phyloP scores from a whole-genome alignment of 2,329 filamentous ascomycete species.

The Diaporthe eres region DNA sequence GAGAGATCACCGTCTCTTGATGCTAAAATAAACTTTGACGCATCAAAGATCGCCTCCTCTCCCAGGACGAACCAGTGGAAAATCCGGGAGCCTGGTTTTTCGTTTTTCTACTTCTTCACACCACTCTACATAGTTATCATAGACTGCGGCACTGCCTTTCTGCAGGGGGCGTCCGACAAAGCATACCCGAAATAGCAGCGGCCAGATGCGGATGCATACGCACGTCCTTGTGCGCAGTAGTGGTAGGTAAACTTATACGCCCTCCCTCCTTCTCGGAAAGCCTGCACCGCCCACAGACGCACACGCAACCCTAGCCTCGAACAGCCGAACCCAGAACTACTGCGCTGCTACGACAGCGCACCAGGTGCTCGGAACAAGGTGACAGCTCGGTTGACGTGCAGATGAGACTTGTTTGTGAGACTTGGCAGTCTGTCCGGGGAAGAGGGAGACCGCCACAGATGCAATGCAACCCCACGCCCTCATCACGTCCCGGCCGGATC shows the following conservation, averaged over 20 bases:
- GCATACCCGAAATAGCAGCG: conserved; percentile 28
- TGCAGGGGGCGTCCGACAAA: conserved; percentile 5
- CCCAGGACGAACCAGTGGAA: conserved; percentile 15
- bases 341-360: conserved; percentile 12
- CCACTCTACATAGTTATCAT: background rate
- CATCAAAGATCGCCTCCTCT: conserved; percentile 10
- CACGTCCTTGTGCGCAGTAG: background rate
- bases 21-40: conserved; percentile 4
- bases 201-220: background rate
- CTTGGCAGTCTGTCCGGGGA: background rate
- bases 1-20: background rate
- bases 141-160: conserved; percentile 1
- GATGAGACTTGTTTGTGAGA: conserved; percentile 29
- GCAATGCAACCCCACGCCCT: conserved; percentile 25
- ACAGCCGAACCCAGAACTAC: background rate
- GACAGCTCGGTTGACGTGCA: conserved; percentile 30
- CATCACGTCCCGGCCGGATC: conserved; percentile 4
- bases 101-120: background rate
- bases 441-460: conserved; percentile 11
- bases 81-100: background rate
- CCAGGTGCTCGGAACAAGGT: conserved; percentile 29
- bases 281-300: conserved; percentile 19
- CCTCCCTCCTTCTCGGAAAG: background rate
- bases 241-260: background rate
- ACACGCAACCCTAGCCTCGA: conserved; percentile 25